A percentile compares a stretch with the other conserved stretches of the same genome.
These are phyloP conservation scores for Catenaria anguillulae DNA, from an alignment of 371 early-diverging fungal species.

Conservation along the genomic window DNA sequence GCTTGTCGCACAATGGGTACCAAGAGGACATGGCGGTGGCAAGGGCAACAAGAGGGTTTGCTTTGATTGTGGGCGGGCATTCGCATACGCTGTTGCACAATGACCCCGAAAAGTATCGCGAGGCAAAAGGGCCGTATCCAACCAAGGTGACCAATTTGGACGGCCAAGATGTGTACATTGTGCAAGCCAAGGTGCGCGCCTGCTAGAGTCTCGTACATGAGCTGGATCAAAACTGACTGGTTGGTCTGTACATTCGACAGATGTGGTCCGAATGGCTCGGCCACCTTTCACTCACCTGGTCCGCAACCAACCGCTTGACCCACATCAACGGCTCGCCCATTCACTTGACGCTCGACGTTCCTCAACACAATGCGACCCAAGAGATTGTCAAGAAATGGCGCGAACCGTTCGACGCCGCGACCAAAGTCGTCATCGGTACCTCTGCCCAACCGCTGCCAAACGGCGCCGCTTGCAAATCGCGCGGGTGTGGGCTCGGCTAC, in stretches of 20 bases:
- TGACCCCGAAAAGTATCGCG: conserved; percentile 11
- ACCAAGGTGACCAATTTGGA: conserved; percentile 37
- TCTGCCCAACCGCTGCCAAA: conserved; percentile 25
- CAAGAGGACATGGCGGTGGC: conserved; percentile 42
- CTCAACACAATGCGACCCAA: conserved; percentile 21
- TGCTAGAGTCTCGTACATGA: too few relatives aligned
- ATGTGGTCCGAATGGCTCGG: conserved; percentile 52
- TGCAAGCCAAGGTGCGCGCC: conserved; percentile 26
- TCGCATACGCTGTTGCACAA: conserved; percentile 44
- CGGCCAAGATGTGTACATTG: conserved; percentile 39
- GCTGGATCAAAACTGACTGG: too few relatives aligned
- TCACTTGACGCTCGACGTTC: conserved; percentile 29
- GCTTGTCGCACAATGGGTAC: conserved; percentile 55
- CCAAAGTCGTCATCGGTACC: conserved; percentile 24
- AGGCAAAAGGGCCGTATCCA: conserved; percentile 35
- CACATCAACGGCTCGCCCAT: conserved; percentile 36
- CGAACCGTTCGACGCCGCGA: conserved; percentile 26
- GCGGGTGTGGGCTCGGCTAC: conserved; percentile 43
- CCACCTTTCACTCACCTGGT: conserved; percentile 42
- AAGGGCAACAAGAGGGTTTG: conserved; percentile 28
- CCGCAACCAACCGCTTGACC: conserved; percentile 30
- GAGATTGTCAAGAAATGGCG: conserved; percentile 30
- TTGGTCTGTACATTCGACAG: too few relatives aligned
- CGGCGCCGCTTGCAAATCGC: conserved; percentile 25
- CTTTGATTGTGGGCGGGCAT: conserved; percentile 59